phyloP scores from a whole-genome alignment of 192 early-diverging fungal genomes.

The Chytriomyces sp. region DNA sequence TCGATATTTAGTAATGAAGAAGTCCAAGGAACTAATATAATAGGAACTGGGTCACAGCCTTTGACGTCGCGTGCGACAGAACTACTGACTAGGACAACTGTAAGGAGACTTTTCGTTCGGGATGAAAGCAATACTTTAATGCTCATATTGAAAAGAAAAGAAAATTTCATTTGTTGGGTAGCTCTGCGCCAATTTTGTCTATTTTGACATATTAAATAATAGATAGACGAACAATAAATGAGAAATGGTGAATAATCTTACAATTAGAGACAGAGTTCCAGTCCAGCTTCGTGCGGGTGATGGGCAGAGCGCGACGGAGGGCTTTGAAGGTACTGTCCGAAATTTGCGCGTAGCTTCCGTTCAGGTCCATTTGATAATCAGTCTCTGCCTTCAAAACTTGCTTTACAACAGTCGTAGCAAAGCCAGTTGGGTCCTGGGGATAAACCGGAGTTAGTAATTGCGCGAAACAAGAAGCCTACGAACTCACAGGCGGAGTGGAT shows the following conservation, averaged over 20 bases:
- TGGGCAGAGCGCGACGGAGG: constrained; percentile 84
- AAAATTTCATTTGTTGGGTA: constrained; percentile 50
- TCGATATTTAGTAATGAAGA: too few relatives aligned
- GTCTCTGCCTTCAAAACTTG: constrained; percentile 72
- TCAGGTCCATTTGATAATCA: constrained; percentile 82
- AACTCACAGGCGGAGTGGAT: constrained; percentile 3
- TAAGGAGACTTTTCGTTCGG: too few relatives aligned
- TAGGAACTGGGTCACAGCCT: too few relatives aligned
- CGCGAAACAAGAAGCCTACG: too few relatives aligned
- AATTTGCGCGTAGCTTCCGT: constrained; percentile 77
- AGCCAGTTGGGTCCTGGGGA: constrained; percentile 44
- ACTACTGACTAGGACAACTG: too few relatives aligned
- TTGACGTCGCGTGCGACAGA: too few relatives aligned
- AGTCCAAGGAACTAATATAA: too few relatives aligned
- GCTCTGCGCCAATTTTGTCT: constrained; percentile 56
- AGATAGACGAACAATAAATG: neutral
- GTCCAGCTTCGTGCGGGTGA: constrained; percentile 90
- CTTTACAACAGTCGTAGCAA: constrained; percentile 61
- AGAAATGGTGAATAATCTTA: constrained; percentile 38
- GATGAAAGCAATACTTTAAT: too few relatives aligned
- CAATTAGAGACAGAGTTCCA: constrained; percentile 83
- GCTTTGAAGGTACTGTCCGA: constrained; percentile 89
- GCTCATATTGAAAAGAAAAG: too few relatives aligned
- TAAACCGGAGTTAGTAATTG: too few relatives aligned
- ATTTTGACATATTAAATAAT: too few relatives aligned